These are phyloP conservation scores for Hura crepitans DNA, from an alignment of 441 rosid genomes.

Conservation along the genomic window DNA sequence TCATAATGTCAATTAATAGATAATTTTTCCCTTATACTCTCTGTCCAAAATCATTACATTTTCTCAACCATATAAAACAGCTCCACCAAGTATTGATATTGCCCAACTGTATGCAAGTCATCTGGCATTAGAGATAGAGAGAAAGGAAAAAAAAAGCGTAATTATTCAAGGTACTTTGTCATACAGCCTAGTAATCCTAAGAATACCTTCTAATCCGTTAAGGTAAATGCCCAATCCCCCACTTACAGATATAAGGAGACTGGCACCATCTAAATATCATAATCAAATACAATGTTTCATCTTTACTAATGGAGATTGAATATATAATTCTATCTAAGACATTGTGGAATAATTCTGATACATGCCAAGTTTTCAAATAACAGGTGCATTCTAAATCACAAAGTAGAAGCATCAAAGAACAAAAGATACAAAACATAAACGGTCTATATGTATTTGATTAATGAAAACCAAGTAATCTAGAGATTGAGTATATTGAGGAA, in stretches of 20 bases:
- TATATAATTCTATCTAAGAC: background rate
- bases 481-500: background rate
- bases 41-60: background rate
- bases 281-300: background rate
- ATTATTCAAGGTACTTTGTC: background rate
- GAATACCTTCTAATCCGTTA: background rate
- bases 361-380: background rate
- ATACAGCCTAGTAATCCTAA: background rate
- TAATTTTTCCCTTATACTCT: background rate
- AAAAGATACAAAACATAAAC: background rate
- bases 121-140: background rate
- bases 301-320: background rate
- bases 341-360: background rate
- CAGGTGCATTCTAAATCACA: background rate
- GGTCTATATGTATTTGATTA: background rate
- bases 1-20: background rate
- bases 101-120: background rate
- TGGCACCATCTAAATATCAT: background rate
- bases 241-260: background rate
- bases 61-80: background rate
- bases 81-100: background rate
- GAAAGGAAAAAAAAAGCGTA: background rate
- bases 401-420: background rate
- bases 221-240: background rate
- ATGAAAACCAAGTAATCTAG: background rate